Percentiles rank a stretch among this genome's conserved stretches.
These are phyloP conservation scores for Paecilomyces variotii DNA, from an alignment of 2,329 filamentous ascomycete genomes.

Conservation along the genomic window DNA sequence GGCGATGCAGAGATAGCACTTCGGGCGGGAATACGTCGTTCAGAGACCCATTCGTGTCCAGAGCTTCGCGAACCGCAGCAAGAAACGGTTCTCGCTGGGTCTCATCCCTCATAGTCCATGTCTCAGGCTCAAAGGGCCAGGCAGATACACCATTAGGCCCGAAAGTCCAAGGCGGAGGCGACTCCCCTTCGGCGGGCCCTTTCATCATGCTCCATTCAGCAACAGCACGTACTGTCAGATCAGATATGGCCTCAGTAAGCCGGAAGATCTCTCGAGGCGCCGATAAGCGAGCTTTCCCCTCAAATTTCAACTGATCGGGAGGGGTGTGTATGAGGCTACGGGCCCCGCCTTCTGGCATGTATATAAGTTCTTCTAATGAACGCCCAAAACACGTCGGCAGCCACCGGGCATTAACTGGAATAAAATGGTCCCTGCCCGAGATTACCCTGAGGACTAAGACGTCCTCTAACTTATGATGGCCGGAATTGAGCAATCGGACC, in stretches of 20 bases:
- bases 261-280: constrained; percentile 84
- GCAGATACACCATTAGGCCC: constrained; percentile 32
- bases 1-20: constrained; percentile 54
- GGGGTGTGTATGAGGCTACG: constrained; percentile 50
- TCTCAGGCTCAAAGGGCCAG: constrained; percentile 54
- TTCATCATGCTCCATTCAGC: constrained; percentile 56
- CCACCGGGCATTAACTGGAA: constrained; percentile 73
- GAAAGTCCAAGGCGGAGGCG: constrained; percentile 46
- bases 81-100: constrained; percentile 37
- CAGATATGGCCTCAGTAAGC: constrained; percentile 71
- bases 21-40: constrained; percentile 55
- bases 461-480: constrained; percentile 62
- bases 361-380: constrained; percentile 80
- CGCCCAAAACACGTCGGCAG: constrained; percentile 73
- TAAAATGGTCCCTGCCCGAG: constrained; percentile 83
- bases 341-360: constrained; percentile 69
- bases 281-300: constrained; percentile 51
- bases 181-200: constrained; percentile 23
- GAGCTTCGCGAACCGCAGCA: constrained; percentile 49
- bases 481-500: constrained; percentile 64
- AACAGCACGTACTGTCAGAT: constrained; percentile 49
- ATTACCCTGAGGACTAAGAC: constrained; percentile 78
- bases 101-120: constrained; percentile 37
- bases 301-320: constrained; percentile 17
- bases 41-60: constrained; percentile 64